Base-by-base conservation (phyloP, 805 yeast genomes). In the Teunomyces cretensis region DNA sequence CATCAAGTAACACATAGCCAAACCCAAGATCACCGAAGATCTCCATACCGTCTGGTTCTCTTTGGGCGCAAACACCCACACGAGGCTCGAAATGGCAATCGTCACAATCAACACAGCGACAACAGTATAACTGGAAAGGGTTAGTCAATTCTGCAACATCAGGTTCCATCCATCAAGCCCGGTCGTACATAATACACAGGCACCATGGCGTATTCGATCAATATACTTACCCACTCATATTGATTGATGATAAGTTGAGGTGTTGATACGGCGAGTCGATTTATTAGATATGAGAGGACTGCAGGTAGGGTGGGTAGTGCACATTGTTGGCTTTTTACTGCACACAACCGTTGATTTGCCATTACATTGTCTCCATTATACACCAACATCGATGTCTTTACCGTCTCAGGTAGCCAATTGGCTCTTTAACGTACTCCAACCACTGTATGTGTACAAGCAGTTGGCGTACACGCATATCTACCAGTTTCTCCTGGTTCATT, bases 21-120 rank as follows among this genome's bases (percentile, higher is more conserved):
- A 64, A 7, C 88, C 77, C 51, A 87, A 72, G 41, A 83, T 80
- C 33, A 72, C 60, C 66, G 83, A 69, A 2, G 75, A 70, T 49
- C 76, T 63, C 67, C 68, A 71, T 27, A 69, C 75, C 6, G 75
- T 71, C 48, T 61, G 58, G 63, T 89, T 86, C 55, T 84, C 79
- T 66, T 85, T 84, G 38, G 97, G 97, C 7, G 97, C 95, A 64
- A 81, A 74, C 42, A 76, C 70, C 97, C 97, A 91, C 48, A 90
- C 83, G 36, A 76, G 72, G n/a, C 79, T 74, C 11, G 89, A 80
- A 35, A 79, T 67, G 17, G 74, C 76, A 22, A 75, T 78, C 9
- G 84, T 84, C 45, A 80, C 70, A 19, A 83, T 57, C 49, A 89
- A 72, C 26, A 81, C 85, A 46, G 79, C 68, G 46, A 87, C 71